Evolutionary conservation across 768 basidiomycete genomes (phyloP), one percentile per base, ranked within the genome.

Genomic region (Sarcodon sp.): DNA sequence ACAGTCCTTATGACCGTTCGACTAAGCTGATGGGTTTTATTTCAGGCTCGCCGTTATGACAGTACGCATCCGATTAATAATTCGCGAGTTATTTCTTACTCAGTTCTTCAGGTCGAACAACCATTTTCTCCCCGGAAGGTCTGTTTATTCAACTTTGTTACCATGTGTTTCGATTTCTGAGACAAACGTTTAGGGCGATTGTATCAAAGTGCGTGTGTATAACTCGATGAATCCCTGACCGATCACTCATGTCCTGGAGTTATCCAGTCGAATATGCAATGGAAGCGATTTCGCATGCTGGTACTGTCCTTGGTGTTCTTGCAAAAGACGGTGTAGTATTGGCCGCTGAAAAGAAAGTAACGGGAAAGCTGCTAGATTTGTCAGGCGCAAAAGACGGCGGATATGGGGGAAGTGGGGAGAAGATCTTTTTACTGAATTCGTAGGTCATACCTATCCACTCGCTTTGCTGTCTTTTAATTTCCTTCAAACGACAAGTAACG

Each of bases 51-150:
- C 76, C 77, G 91, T 71, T 94, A 94, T 65, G 91, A 94, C 64
- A 93, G 91, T 93, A 65, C 41, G 27, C 51, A 18, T 35, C 35
- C 27, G 27, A 27, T 51, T 45, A 45, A 48, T 18, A 37, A 43
- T 33, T 47, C 7, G 13, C 15, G 44, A 46, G 45, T 45, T n/a
- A 44, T 52, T 48, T 50, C 50, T 50, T 34, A 50, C 54, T 55
- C 54, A 55, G 7, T 27, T 55, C 59, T 62, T 58, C 66, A 88
- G 83, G 83, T 68, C 83, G 91, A 57, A 99, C 93, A 56, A 98
- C 94, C 52, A 98, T 96, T 70, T 98, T 98, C 79, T 97, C 93
- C 47, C 94, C 94, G 33, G 94, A 99, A 69, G 94, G 94, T 84
- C 62, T 51, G 70, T 60, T 43, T 27, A 31, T 21, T 32, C 8